These are phyloP conservation scores for Cornus florida DNA, from an alignment of 148 eudicot species.

Conservation along the genomic window DNA sequence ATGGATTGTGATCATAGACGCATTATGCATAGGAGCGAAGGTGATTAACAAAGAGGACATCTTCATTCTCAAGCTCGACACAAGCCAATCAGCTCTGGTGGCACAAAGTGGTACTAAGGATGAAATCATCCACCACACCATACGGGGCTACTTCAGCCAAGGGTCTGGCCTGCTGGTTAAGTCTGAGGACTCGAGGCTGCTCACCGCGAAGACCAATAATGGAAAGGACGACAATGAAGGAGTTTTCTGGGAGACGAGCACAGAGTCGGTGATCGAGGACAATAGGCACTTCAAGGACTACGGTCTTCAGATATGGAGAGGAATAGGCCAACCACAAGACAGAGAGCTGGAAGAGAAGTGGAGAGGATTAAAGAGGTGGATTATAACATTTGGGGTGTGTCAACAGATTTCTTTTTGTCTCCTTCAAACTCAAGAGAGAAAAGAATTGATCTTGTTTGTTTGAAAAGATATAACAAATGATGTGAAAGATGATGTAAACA, in stretches of 20 bases:
- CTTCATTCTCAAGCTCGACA: conserved; percentile 90
- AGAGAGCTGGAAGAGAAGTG: conserved; percentile 79
- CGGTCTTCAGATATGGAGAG: conserved; percentile 86
- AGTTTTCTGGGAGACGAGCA: conserved; percentile 92
- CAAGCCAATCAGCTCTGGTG: conserved; percentile 76
- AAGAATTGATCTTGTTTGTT: too few species aligned
- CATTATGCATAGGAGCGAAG: conserved; percentile 72
- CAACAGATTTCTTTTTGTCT: conserved; percentile 64
- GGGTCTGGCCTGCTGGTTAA: conserved; percentile 81
- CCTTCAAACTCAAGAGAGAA: conserved; percentile 36
- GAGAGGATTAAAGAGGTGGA: conserved; percentile 87
- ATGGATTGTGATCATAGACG: too few species aligned
- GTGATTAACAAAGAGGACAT: conserved; percentile 87
- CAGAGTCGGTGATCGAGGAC: conserved; percentile 80
- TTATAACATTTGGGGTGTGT: conserved; percentile 69
- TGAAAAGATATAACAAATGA: too few species aligned
- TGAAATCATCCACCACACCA: conserved; percentile 89
- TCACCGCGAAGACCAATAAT: conserved; percentile 51
- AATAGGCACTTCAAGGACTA: conserved; percentile 65
- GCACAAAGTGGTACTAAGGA: conserved; percentile 60
- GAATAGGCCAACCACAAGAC: conserved; percentile 87
- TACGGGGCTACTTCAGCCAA: conserved; percentile 98
- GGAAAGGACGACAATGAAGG: conserved; percentile 62
- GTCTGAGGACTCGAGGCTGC: conserved; percentile 87
- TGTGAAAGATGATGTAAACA: too few species aligned